Conservation (phyloP, 208 protist species). For the Trypanosoma lewisi region DNA sequence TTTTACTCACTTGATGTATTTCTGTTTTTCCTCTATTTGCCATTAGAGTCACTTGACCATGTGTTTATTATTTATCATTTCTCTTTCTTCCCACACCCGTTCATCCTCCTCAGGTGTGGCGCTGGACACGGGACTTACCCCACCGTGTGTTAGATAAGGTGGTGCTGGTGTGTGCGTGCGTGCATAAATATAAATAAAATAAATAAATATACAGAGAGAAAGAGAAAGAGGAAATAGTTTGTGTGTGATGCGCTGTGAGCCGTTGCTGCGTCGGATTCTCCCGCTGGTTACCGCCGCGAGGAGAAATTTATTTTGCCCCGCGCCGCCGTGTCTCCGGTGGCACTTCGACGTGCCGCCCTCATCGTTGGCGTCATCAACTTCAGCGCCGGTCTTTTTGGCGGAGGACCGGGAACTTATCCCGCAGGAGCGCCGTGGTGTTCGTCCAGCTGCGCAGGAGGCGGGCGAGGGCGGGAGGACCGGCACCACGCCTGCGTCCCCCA, state of each 20-base stretch:
- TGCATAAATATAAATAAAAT: no score
- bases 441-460: background rate
- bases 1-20: background rate
- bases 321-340: background rate
- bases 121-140: no score
- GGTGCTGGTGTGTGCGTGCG: no score
- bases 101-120: no score
- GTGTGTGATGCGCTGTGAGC: constrained; percentile 8
- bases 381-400: constrained; percentile 5
- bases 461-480: no score
- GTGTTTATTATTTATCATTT: background rate
- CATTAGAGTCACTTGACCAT: background rate
- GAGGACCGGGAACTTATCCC: constrained; percentile 28
- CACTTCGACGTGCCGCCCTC: background rate
- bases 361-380: background rate
- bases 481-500: no score
- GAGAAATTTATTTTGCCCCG: background rate
- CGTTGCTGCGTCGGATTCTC: background rate
- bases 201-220: background rate
- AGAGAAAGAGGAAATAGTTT: background rate
- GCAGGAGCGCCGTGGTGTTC: background rate
- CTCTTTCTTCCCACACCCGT: background rate
- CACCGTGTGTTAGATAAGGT: no score
- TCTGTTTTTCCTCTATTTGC: background rate
- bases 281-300: background rate